Evolutionary conservation across 208 protist genomes (phyloP).

Genomic region (Wallacemonas collosoma): DNA sequence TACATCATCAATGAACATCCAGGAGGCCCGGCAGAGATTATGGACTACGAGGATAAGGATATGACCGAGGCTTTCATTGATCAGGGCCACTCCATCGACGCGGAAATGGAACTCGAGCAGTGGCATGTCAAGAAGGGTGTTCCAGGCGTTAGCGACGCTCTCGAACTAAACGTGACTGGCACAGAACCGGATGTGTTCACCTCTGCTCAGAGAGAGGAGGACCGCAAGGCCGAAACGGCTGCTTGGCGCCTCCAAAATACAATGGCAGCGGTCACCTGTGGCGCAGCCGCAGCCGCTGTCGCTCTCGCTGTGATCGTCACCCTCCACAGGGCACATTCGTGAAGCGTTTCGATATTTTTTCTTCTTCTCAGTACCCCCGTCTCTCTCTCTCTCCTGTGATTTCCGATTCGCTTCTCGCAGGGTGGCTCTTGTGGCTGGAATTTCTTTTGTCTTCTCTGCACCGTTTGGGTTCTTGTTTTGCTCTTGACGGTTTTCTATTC

Average conservation of each 20-base stretch:
- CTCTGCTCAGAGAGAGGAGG: not conserved
- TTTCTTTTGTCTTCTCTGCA: too few species aligned
- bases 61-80: conserved; percentile 45
- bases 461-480: too few species aligned
- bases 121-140: conserved; percentile 18
- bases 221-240: conserved; percentile 13
- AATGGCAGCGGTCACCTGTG: not conserved
- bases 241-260: not conserved
- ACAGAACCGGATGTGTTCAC: too few species aligned
- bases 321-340: too few species aligned
- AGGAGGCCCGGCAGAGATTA: conserved; percentile 30
- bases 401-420: too few species aligned
- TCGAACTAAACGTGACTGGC: too few species aligned
- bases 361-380: not conserved
- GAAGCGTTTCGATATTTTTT: not conserved
- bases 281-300: not conserved
- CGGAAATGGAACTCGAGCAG: conserved; percentile 29
- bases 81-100: conserved; percentile 34
- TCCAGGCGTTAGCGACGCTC: too few species aligned
- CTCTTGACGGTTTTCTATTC: too few species aligned
- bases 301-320: not conserved
- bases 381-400: too few species aligned
- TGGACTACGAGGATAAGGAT: conserved; percentile 25
- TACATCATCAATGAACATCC: conserved; percentile 42
- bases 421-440: too few species aligned